A percentile compares a stretch with the other conserved stretches of the same genome.
Conservation (phyloP, 768 basidiomycete genomes). For the Termitomyces sp. region DNA sequence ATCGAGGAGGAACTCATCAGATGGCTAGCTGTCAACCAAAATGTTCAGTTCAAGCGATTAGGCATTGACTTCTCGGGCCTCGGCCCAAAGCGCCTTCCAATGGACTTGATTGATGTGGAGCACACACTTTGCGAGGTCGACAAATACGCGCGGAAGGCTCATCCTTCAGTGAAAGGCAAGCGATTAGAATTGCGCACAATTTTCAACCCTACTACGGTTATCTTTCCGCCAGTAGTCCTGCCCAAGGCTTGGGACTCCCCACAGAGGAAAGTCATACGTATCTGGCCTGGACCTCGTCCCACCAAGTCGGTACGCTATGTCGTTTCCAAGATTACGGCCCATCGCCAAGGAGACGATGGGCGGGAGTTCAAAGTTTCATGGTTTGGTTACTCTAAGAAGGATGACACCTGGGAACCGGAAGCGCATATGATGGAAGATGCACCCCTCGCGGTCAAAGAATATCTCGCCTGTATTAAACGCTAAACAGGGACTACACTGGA, state of each 20-base stretch:
- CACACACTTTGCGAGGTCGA: conserved; percentile 78
- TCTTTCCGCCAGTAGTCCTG: conserved; percentile 27
- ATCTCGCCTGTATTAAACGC: conserved; percentile 20
- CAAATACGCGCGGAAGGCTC: conserved; percentile 64
- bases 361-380: conserved; percentile 49
- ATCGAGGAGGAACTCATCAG: conserved; percentile 58
- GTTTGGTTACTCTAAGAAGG: conserved; percentile 46
- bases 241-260: conserved; percentile 56
- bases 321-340: conserved; percentile 31
- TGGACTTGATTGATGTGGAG: conserved; percentile 71
- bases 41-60: conserved; percentile 56
- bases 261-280: conserved; percentile 36
- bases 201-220: conserved; percentile 28
- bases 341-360: conserved; percentile 31
- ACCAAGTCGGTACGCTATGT: conserved; percentile 42
- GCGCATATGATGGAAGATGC: conserved; percentile 43
- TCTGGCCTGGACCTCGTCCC: conserved; percentile 33
- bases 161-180: conserved; percentile 41
- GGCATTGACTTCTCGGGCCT: conserved; percentile 50
- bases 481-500: background rate
- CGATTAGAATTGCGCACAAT: conserved; percentile 34
- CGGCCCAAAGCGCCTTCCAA: conserved; percentile 43
- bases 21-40: conserved; percentile 60
- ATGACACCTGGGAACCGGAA: conserved; percentile 61
- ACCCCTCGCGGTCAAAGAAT: conserved; percentile 39